phyloP scores from a whole-genome alignment of 2,329 filamentous ascomycete species.

The Stylonectria norvegica region DNA sequence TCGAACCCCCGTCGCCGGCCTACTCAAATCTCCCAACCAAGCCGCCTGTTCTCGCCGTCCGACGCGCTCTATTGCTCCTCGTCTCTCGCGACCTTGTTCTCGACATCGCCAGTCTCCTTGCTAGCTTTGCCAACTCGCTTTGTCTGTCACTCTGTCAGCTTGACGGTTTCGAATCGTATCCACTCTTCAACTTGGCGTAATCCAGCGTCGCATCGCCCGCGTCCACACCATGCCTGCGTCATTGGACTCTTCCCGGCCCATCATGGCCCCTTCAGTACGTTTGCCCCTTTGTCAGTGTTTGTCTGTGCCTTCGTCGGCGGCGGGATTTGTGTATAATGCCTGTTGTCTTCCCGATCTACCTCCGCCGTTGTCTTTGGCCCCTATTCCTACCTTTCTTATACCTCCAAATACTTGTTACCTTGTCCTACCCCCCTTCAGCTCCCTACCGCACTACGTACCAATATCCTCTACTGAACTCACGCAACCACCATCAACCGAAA shows the following conservation, averaged over 20 bases:
- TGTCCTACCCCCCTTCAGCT: conserved; percentile 1
- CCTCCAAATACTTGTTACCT: conserved; percentile 3
- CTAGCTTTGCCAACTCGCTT: conserved; percentile 2
- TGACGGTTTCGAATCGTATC: conserved; percentile 12
- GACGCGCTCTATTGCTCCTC: neutral
- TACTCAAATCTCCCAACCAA: neutral
- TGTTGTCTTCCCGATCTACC: neutral
- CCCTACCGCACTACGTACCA: conserved; percentile 4
- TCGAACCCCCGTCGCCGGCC: no score
- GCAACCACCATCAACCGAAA: conserved; percentile 4
- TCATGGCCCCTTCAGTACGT: conserved; percentile 62
- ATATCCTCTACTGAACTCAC: conserved; percentile 7
- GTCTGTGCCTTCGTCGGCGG: conserved; percentile 1
- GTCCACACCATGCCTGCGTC: conserved; percentile 50
- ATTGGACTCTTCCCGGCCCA: conserved; percentile 58
- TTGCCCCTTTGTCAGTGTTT: conserved; percentile 4
- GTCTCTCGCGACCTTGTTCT: neutral
- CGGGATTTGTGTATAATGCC: neutral
- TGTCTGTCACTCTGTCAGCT: conserved; percentile 1
- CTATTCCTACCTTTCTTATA: conserved; percentile 4
- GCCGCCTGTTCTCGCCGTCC: neutral
- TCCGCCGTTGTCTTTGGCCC: conserved; percentile 2
- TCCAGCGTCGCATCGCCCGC: conserved; percentile 19
- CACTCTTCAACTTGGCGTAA: conserved; percentile 5
- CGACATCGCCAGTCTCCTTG: conserved; percentile 3